A percentile compares a stretch with the other conserved stretches of the same genome.
These are phyloP conservation scores for Wakefieldia striispora DNA, from an alignment of 768 basidiomycete genomes.

Conservation along the genomic window DNA sequence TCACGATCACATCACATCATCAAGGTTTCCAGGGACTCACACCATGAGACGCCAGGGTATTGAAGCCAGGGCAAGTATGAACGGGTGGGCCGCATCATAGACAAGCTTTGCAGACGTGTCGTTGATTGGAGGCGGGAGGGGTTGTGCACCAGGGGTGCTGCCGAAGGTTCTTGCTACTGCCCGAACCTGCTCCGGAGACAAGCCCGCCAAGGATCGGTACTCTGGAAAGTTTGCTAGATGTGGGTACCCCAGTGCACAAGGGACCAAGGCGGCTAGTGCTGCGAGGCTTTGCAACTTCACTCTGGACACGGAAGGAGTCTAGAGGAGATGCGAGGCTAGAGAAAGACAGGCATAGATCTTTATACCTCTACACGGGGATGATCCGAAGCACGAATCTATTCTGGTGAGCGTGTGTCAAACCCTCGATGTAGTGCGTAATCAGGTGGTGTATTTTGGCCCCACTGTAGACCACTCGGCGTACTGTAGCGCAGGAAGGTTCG, in stretches of 20 bases:
- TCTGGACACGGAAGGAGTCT: too few species aligned
- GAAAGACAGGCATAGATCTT: too few species aligned
- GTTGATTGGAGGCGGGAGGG: constrained; percentile 22
- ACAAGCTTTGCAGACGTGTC: constrained; percentile 26
- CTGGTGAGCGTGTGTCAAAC: too few species aligned
- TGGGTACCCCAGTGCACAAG: constrained; percentile 11
- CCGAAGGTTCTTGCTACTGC: constrained; percentile 12
- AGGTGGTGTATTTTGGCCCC: too few species aligned
- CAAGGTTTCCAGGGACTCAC: constrained; percentile 6
- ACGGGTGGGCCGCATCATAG: constrained; percentile 19
- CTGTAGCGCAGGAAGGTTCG: too few species aligned
- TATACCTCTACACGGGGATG: too few species aligned
- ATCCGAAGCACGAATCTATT: too few species aligned
- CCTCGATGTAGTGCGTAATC: too few species aligned
- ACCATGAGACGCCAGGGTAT: constrained; percentile 26
- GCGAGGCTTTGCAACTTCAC: constrained; percentile 3
- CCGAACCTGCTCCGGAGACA: constrained; percentile 15
- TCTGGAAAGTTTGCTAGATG: constrained; percentile 16
- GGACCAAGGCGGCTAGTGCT: constrained; percentile 1
- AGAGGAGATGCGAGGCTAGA: too few species aligned
- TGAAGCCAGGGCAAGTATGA: constrained; percentile 19
- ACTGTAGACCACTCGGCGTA: too few species aligned
- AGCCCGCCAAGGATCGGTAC: constrained; percentile 20
- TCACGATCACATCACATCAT: neutral
- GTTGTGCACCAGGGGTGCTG: constrained; percentile 24